Percentiles rank a stretch among this genome's conserved stretches.
These are phyloP conservation scores for Xylaria sp. DNA, from an alignment of 2,329 filamentous ascomycete species.

Conservation along the genomic window DNA sequence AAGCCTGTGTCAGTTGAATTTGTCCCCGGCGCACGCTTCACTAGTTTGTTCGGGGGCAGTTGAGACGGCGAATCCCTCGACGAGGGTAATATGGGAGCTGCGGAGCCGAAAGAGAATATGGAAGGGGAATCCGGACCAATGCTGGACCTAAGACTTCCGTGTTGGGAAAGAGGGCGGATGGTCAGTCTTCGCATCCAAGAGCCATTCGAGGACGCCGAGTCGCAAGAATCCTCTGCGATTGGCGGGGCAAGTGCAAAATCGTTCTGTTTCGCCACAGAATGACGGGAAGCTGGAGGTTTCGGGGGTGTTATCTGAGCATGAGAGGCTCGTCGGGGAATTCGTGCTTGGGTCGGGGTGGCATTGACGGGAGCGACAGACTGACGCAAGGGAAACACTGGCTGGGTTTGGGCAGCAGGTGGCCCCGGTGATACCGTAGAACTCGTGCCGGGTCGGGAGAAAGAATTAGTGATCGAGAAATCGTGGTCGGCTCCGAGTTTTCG, in stretches of 20 bases:
- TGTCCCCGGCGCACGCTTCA: conserved; percentile 75
- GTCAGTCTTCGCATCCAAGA: conserved; percentile 82
- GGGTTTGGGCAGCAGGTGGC: conserved; percentile 50
- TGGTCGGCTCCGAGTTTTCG: conserved; percentile 51
- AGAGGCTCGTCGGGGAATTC: conserved; percentile 46
- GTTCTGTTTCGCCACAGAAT: conserved; percentile 54
- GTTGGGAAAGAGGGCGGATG: conserved; percentile 71
- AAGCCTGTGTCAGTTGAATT: conserved; percentile 59
- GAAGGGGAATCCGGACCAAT: conserved; percentile 74
- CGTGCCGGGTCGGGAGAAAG: conserved; percentile 56
- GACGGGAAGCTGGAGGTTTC: conserved; percentile 55
- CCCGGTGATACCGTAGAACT: conserved; percentile 52
- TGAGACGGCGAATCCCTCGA: conserved; percentile 55
- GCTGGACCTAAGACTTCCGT: conserved; percentile 73
- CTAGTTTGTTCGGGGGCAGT: conserved; percentile 77
- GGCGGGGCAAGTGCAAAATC: conserved; percentile 41
- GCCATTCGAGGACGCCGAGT: conserved; percentile 69
- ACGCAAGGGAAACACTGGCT: conserved; percentile 49
- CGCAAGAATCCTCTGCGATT: conserved; percentile 60
- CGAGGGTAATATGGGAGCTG: conserved; percentile 69
- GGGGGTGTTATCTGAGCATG: conserved; percentile 56
- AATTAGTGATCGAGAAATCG: conserved; percentile 48
- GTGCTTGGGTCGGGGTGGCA: conserved; percentile 43
- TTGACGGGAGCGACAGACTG: conserved; percentile 35
- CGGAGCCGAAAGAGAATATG: conserved; percentile 74